Percentiles rank a stretch among this genome's conserved stretches.
Evolutionary conservation across 306 rosid genomes (phyloP).

Genomic region (Oemleria cerasiformis): DNA sequence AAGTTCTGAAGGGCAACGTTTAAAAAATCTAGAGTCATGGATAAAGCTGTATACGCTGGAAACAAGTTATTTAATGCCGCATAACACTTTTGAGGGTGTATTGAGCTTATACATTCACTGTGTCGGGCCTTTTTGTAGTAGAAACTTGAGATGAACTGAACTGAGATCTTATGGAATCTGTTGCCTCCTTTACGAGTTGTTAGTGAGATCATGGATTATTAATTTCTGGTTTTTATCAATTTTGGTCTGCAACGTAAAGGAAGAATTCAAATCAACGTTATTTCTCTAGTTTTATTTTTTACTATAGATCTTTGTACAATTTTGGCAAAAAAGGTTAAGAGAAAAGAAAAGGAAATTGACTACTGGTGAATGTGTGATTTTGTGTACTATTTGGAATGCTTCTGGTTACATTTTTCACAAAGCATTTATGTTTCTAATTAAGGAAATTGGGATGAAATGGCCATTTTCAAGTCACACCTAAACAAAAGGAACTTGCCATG

Average conservation of each 20-base stretch:
- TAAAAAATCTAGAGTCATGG: neutral
- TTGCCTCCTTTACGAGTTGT: neutral
- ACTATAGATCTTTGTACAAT: too few relatives aligned
- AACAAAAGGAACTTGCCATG: neutral
- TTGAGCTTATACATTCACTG: neutral
- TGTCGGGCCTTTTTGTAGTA: neutral
- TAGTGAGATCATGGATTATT: neutral
- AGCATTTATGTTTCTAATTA: neutral
- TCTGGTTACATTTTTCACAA: neutral
- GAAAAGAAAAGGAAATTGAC: neutral
- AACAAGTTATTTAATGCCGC: neutral
- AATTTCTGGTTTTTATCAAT: neutral
- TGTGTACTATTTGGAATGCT: neutral
- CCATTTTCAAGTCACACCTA: neutral
- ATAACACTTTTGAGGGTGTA: neutral
- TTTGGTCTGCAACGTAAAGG: neutral
- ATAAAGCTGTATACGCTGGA: neutral
- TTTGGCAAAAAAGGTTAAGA: too few relatives aligned
- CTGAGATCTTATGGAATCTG: neutral
- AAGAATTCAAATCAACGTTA: neutral
- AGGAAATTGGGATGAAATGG: neutral
- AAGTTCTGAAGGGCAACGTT: neutral
- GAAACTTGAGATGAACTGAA: neutral
- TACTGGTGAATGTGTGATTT: neutral
- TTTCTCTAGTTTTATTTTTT: too few relatives aligned